Conservation (phyloP, 2,329 filamentous ascomycete species). For the Fusarium decemcellulare region DNA sequence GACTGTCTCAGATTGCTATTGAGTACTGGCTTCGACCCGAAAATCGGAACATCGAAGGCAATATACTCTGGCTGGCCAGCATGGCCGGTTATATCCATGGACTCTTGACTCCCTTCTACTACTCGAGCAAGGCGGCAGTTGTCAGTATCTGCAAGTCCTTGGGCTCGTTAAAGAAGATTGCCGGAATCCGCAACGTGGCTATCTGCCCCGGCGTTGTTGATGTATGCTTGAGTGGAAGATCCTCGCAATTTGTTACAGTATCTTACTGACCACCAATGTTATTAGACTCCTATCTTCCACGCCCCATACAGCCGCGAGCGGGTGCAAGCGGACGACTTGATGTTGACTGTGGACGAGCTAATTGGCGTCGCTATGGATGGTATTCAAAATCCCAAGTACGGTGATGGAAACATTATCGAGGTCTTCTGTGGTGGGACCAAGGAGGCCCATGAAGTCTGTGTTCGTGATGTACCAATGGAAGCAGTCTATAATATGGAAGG, state of each 20-base stretch:
- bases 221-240: neutral
- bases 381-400: conserved; percentile 16
- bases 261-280: no score
- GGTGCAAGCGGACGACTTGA: neutral
- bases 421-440: conserved; percentile 9
- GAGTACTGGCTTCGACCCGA: conserved; percentile 44
- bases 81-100: conserved; percentile 46
- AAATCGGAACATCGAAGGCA: conserved; percentile 27
- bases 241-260: neutral
- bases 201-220: neutral
- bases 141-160: conserved; percentile 4
- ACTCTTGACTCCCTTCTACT: conserved; percentile 31
- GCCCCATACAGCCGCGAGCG: neutral
- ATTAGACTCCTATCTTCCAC: neutral
- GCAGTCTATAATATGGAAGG: neutral
- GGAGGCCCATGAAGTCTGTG: conserved; percentile 2
- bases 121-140: neutral
- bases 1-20: conserved; percentile 44
- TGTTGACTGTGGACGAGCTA: conserved; percentile 22
- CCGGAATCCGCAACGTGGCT: neutral
- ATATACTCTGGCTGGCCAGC: conserved; percentile 46
- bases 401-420: conserved; percentile 21
- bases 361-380: conserved; percentile 10
- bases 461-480: conserved; percentile 5
- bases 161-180: neutral